These are phyloP conservation scores for Rhodotorula sphaerocarpa DNA, from an alignment of 768 basidiomycete species.

Conservation along the genomic window DNA sequence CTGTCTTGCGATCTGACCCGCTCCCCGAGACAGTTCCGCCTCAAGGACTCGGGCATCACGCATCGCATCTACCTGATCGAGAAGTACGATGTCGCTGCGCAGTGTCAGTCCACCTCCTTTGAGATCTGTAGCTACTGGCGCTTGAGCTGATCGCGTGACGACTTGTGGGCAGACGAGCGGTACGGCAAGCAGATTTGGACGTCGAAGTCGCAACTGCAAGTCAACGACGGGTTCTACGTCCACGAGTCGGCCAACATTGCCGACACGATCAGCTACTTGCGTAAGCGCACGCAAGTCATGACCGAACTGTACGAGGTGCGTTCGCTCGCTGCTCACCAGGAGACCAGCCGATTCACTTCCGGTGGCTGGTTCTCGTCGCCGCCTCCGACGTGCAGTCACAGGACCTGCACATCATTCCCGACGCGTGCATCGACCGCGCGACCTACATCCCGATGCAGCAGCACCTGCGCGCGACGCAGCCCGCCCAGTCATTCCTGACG, in stretches of 20 bases:
- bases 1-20: too few species aligned
- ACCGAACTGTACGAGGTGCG: slow-evolving; percentile 35
- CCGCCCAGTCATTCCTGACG: slow-evolving; percentile 35
- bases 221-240: slow-evolving; percentile 45
- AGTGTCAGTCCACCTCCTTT: slow-evolving; percentile 9
- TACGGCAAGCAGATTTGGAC: slow-evolving; percentile 42
- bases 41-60: slow-evolving; percentile 43
- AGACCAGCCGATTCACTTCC: too few species aligned
- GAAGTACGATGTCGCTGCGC: slow-evolving; percentile 37
- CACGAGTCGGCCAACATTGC: slow-evolving; percentile 43
- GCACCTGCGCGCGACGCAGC: slow-evolving; percentile 30
- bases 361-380: not conserved
- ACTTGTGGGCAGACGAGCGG: slow-evolving; percentile 34
- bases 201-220: slow-evolving; percentile 45
- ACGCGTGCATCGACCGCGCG: slow-evolving; percentile 40
- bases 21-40: slow-evolving; percentile 44
- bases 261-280: slow-evolving; percentile 44
- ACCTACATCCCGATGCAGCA: slow-evolving; percentile 41
- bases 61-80: slow-evolving; percentile 46
- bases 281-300: slow-evolving; percentile 43
- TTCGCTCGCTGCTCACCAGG: not conserved
- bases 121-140: not conserved
- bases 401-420: slow-evolving; percentile 42
- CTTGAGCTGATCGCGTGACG: not conserved
- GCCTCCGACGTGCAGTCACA: slow-evolving; percentile 1